These are phyloP conservation scores for Sporothrix globosa DNA, from an alignment of 2,329 filamentous ascomycete genomes.

Conservation along the genomic window DNA sequence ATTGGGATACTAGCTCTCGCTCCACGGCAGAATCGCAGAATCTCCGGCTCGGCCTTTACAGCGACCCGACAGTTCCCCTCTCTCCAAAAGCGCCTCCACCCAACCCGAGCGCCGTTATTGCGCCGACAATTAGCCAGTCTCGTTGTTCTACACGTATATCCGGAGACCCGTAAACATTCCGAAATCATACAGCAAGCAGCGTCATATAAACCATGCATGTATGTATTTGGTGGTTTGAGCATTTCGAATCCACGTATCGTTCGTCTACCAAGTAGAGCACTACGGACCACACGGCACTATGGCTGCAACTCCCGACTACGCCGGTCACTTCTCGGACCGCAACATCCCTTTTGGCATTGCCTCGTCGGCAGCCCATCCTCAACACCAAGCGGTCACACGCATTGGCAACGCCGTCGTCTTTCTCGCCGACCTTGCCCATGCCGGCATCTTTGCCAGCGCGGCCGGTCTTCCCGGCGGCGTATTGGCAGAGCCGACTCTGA, in stretches of 20 bases:
- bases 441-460: not conserved
- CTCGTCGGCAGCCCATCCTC: conserved; percentile 45
- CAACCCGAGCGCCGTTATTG: conserved; percentile 5
- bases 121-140: not conserved
- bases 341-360: conserved; percentile 60
- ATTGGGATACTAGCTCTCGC: too few species aligned
- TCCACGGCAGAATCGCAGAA: too few species aligned
- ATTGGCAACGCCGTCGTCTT: conserved; percentile 3
- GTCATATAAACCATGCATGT: not conserved
- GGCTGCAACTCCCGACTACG: not conserved
- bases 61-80: not conserved
- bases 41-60: not conserved
- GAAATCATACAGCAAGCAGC: not conserved
- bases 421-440: not conserved
- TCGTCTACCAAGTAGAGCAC: too few species aligned
- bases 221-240: too few species aligned
- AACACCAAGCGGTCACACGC: conserved; percentile 44
- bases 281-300: not conserved
- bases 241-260: too few species aligned
- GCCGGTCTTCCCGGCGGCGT: not conserved
- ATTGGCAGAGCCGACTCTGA: not conserved
- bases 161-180: not conserved
- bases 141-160: not conserved
- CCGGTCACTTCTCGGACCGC: conserved; percentile 49
- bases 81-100: not conserved